phyloP scores from a whole-genome alignment of 1,284 basidiomycete species.

The Irpex sp. region DNA sequence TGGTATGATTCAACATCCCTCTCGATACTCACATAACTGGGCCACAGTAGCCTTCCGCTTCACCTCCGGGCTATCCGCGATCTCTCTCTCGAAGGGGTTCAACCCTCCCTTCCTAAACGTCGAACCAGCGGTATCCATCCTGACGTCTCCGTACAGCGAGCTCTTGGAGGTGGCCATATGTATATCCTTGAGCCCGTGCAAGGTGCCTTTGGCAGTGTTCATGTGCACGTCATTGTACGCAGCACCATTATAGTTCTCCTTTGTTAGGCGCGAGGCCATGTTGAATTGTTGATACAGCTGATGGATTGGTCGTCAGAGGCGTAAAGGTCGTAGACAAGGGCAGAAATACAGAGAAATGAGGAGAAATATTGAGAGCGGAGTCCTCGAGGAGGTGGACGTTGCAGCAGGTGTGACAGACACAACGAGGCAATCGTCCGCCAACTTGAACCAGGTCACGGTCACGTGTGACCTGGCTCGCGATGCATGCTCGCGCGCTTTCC shows the following conservation, averaged over 20 bases:
- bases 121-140: slow-evolving; percentile 63
- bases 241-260: slow-evolving; percentile 10
- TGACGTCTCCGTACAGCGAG: slow-evolving; percentile 48
- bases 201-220: slow-evolving; percentile 62
- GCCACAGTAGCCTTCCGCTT: slow-evolving; percentile 93
- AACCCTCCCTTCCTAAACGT: slow-evolving; percentile 54
- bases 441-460: not conserved
- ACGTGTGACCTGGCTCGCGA: not conserved
- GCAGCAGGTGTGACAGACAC: not conserved
- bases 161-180: slow-evolving; percentile 67
- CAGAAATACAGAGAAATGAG: not conserved
- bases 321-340: not conserved
- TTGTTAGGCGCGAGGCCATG: slow-evolving; percentile 7
- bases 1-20: not conserved
- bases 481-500: not conserved
- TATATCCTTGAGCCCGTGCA: slow-evolving; percentile 47
- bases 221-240: slow-evolving; percentile 57
- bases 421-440: not conserved
- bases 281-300: not conserved
- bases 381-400: not conserved
- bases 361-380: not conserved
- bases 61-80: slow-evolving; percentile 81
- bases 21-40: slow-evolving; percentile 74
- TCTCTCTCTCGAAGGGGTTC: slow-evolving; percentile 80
- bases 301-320: not conserved